These are phyloP conservation scores for Penicillium pancosmium DNA, from an alignment of 495 filamentous ascomycete species.

Conservation along the genomic window DNA sequence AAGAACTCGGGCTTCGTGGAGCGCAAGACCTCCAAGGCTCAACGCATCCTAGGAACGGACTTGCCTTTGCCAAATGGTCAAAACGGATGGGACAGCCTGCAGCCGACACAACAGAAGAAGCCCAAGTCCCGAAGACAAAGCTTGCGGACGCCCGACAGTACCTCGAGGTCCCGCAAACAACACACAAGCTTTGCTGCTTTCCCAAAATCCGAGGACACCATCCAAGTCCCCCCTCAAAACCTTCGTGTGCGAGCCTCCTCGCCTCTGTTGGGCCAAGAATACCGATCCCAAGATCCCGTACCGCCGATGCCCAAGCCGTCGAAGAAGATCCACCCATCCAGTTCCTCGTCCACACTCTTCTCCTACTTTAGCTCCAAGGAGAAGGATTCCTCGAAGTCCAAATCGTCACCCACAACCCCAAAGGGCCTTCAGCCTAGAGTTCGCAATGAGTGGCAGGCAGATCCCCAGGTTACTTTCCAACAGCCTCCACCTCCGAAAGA, in stretches of 20 bases:
- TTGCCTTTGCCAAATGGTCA: slow-evolving; percentile 29
- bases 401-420: slow-evolving; percentile 15
- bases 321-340: slow-evolving; percentile 39
- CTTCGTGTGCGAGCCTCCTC: slow-evolving; percentile 50
- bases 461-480: slow-evolving; percentile 30
- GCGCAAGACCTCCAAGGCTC: slow-evolving; percentile 38
- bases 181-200: slow-evolving; percentile 30
- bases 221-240: slow-evolving; percentile 27
- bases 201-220: slow-evolving; percentile 25
- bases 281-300: slow-evolving; percentile 28
- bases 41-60: slow-evolving; percentile 43
- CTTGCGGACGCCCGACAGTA: slow-evolving; percentile 34
- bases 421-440: slow-evolving; percentile 28
- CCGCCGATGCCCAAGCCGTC: slow-evolving; percentile 31
- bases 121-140: slow-evolving; percentile 29
- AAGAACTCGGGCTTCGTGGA: slow-evolving; percentile 22
- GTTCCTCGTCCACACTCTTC: slow-evolving; percentile 41
- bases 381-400: slow-evolving; percentile 12
- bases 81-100: slow-evolving; percentile 23
- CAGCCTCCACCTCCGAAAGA: slow-evolving; percentile 33
- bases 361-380: slow-evolving; percentile 43
- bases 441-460: slow-evolving; percentile 25
- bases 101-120: slow-evolving; percentile 8
- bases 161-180: slow-evolving; percentile 20
- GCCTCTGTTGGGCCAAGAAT: slow-evolving; percentile 44